These are phyloP conservation scores for Trichoderma hamatum DNA, from an alignment of 2,329 filamentous ascomycete genomes.

Conservation along the genomic window DNA sequence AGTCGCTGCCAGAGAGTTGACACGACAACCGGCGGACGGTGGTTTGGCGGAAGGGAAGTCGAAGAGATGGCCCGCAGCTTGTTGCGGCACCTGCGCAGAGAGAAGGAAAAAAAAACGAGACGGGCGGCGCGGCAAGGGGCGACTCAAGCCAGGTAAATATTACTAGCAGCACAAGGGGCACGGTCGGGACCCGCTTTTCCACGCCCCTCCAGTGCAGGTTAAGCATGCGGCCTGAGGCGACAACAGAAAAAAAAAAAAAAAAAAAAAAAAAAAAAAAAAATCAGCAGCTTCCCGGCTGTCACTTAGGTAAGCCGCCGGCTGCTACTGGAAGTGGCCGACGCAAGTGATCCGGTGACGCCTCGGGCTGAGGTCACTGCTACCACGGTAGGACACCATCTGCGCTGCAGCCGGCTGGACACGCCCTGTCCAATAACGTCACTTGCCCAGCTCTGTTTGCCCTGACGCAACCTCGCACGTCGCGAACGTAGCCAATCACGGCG, in stretches of 20 bases:
- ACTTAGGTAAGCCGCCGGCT: constrained; percentile 20
- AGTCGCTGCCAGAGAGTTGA: constrained; percentile 21
- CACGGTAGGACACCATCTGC: not conserved
- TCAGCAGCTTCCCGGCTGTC: not conserved
- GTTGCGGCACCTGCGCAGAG: constrained; percentile 24
- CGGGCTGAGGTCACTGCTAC: constrained; percentile 20
- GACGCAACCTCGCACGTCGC: not conserved
- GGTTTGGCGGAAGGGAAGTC: constrained; percentile 14
- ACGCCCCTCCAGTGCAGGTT: constrained; percentile 13
- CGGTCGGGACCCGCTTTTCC: constrained; percentile 10
- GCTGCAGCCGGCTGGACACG: not conserved
- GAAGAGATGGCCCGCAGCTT: constrained; percentile 19
- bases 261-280: not conserved
- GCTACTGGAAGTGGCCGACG: not conserved
- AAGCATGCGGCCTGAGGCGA: constrained; percentile 21
- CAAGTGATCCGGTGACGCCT: constrained; percentile 12
- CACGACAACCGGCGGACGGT: constrained; percentile 26
- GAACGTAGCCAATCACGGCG: not conserved
- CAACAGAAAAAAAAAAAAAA: not conserved
- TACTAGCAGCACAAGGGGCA: not conserved
- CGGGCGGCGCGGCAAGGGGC: constrained; percentile 25
- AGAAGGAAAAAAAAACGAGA: constrained; percentile 20
- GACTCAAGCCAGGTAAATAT: not conserved
- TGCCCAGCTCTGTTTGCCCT: not conserved
- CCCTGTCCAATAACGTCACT: constrained; percentile 9